phyloP scores from a whole-genome alignment of 1,284 basidiomycete genomes.

The Trametes hirsuta region DNA sequence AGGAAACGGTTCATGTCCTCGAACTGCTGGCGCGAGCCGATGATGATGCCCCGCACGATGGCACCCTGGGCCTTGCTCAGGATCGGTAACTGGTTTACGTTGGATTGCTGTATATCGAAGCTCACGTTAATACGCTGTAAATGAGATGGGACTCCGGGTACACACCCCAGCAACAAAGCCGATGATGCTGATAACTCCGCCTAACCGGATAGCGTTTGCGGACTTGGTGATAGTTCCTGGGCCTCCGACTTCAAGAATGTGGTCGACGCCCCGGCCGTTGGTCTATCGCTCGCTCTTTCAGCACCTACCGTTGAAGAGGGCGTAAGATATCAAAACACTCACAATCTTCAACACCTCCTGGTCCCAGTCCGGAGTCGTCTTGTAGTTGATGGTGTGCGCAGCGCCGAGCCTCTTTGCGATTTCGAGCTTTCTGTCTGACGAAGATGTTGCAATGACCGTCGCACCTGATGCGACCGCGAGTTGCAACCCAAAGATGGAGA shows the following conservation, averaged over 20 bases:
- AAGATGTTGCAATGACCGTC: slow-evolving; percentile 47
- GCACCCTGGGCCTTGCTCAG: slow-evolving; percentile 18
- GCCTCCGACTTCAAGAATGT: slow-evolving; percentile 46
- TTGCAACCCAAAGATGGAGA: slow-evolving; percentile 38
- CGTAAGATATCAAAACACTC: not conserved
- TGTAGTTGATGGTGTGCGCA: slow-evolving; percentile 43
- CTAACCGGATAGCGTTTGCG: slow-evolving; percentile 37
- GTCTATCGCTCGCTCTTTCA: slow-evolving; percentile 14
- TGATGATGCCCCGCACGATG: slow-evolving; percentile 37
- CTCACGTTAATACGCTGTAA: not conserved
- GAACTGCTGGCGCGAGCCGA: slow-evolving; percentile 41
- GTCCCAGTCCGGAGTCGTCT: slow-evolving; percentile 45
- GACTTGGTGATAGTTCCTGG: slow-evolving; percentile 42
- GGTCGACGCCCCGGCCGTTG: slow-evolving; percentile 43
- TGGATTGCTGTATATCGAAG: slow-evolving; percentile 13
- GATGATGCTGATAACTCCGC: slow-evolving; percentile 43
- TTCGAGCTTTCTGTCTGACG: slow-evolving; percentile 45
- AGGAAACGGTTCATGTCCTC: slow-evolving; percentile 43
- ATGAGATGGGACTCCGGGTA: not conserved
- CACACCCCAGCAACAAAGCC: slow-evolving; percentile 38
- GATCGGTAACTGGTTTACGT: slow-evolving; percentile 20
- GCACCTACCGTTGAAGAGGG: not conserved
- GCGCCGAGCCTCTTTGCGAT: slow-evolving; percentile 38
- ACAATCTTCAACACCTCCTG: slow-evolving; percentile 35
- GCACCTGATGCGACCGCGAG: slow-evolving; percentile 45